Conservation (phyloP, 306 rosid species). For the Dicorynia guianensis region DNA sequence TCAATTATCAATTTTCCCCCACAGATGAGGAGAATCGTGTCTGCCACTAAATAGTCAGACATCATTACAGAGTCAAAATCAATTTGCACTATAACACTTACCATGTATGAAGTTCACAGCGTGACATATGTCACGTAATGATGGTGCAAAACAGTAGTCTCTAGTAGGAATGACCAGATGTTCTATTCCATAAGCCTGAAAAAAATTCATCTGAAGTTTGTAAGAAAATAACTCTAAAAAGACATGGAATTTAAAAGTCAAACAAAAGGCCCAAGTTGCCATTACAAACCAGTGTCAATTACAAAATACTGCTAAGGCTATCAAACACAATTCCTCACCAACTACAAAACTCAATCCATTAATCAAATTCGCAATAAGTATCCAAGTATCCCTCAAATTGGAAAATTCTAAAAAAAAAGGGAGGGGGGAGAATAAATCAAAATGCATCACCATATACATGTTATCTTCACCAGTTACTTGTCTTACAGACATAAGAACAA, state of each 20-base stretch:
- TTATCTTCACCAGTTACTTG: neutral
- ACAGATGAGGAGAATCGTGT: neutral
- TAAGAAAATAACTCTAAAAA: neutral
- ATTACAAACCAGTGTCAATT: no score
- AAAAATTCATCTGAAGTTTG: conserved; percentile 27
- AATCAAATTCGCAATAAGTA: no score
- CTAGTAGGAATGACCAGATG: conserved; percentile 96
- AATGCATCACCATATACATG: neutral
- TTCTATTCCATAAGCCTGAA: conserved; percentile 83
- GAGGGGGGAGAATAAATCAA: neutral
- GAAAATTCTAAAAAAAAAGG: no score
- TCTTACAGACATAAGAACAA: conserved; percentile 12
- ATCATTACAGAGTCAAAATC: neutral
- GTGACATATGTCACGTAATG: conserved; percentile 55
- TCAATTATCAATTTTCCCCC: conserved; percentile 8
- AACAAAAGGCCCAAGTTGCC: conserved; percentile 14
- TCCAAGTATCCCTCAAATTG: no score
- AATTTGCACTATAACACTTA: conserved; percentile 37
- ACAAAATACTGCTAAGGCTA: no score
- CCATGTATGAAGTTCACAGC: conserved; percentile 90
- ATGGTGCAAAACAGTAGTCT: conserved; percentile 97
- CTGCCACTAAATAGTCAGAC: neutral
- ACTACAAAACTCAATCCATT: no score
- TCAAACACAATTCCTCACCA: no score
- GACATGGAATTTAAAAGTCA: neutral